Evolutionary conservation across 768 basidiomycete genomes (phyloP), one percentile per base, ranked within the genome.

Genomic region (Gyrodon lividus): DNA sequence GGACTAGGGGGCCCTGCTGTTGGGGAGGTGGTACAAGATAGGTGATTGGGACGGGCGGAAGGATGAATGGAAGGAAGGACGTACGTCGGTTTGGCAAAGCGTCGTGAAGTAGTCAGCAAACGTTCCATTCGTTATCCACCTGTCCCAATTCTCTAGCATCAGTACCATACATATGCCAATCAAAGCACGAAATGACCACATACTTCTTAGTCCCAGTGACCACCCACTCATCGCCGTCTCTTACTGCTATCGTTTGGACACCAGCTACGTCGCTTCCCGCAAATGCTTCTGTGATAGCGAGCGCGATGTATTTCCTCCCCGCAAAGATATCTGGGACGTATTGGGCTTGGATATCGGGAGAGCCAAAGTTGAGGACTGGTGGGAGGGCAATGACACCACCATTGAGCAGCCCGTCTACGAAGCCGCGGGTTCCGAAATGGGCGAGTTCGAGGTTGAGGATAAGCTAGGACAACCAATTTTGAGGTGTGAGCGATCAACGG

Each of bases 141-240:
- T 89, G 68, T 71, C 40, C 51, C 40, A 37, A 37, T 48, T 5
- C 28, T 50, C 48, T 14, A 38, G 3, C 31, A 22, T 41, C 30
- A 33, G 34, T 10, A 40, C 43, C 41, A 4, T 35, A 33, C 14
- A 26, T 12, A 13, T 35, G 28, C 37, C 19, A 10, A 5, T 17
- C 22, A 28, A 10, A 28, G 28, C 22, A 4, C 22, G 17, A 12
- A 23, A 46, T 16, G 10, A 51, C 2, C 23, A 62, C 77, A 4
- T 51, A 87, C 90, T 96, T 96, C 71, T 98, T 98, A 6, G 92
- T 94, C 16, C 96, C 96, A 37, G 86, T 91, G 55, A 98, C 85
- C 12, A 93, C 78, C 87, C 89, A 96, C 37, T 85, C 73, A 58
- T 89, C 83, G 1, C 92, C 95, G 60, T 96, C 92, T 50, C 83